These are phyloP conservation scores for Hypoxylon sp. DNA, from an alignment of 2,329 filamentous ascomycete species.

Conservation along the genomic window DNA sequence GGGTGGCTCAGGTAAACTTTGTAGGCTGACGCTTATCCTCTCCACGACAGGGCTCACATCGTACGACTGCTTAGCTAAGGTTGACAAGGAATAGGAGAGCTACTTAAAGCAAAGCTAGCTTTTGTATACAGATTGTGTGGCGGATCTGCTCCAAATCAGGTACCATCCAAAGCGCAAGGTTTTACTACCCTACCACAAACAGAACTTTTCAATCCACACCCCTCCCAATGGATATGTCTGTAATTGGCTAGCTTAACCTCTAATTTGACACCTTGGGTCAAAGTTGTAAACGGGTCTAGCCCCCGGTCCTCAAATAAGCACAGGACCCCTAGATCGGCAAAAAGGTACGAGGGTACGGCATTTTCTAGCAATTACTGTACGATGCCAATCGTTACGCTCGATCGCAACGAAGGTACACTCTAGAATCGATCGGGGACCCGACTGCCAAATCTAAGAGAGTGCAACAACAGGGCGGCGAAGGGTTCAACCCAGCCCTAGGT, in stretches of 20 bases:
- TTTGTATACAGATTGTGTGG: background rate
- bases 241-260: constrained; percentile 7
- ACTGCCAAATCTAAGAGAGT: constrained; percentile 31
- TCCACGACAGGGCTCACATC: constrained; percentile 3
- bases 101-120: background rate
- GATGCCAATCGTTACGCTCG: constrained; percentile 33
- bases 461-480: constrained; percentile 12
- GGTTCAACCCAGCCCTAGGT: background rate
- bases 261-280: constrained; percentile 5
- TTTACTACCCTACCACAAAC: constrained; percentile 18
- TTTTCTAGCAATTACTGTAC: constrained; percentile 10
- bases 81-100: background rate
- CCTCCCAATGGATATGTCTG: background rate
- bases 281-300: constrained; percentile 4
- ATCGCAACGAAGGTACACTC: constrained; percentile 22
- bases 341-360: constrained; percentile 20
- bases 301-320: constrained; percentile 19
- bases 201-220: constrained; percentile 15
- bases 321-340: constrained; percentile 36
- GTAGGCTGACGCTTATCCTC: constrained; percentile 12
- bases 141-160: constrained; percentile 7
- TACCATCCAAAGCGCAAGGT: constrained; percentile 12
- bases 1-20: background rate
- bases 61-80: constrained; percentile 35
- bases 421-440: constrained; percentile 14